phyloP scores from a whole-genome alignment of 805 yeast species.

The Sugiyamaella mastotermitis region DNA sequence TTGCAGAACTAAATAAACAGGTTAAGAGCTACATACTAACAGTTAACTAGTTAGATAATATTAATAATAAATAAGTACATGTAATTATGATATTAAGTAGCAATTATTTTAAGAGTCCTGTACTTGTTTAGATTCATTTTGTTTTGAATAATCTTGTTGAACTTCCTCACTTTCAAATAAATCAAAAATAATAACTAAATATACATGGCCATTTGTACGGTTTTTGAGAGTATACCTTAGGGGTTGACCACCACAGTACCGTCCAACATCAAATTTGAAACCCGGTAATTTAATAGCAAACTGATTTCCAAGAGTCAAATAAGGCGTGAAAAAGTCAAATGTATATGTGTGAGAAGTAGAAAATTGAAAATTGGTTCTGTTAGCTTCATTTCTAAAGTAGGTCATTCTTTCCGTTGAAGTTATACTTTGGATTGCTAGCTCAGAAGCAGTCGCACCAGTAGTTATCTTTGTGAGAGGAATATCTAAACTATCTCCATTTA shows the following conservation, averaged over 20 bases:
- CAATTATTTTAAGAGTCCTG: no score
- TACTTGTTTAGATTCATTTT: no score
- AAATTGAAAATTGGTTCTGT: slow-evolving; percentile 39
- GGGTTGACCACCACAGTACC: slow-evolving; percentile 32
- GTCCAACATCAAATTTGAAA: slow-evolving; percentile 31
- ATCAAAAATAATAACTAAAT: slow-evolving; percentile 25
- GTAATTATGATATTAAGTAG: no score
- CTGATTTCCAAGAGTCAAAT: slow-evolving; percentile 43
- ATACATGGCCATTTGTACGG: slow-evolving; percentile 19
- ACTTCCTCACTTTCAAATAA: no score
- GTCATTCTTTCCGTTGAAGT: slow-evolving; percentile 36
- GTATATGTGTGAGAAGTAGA: slow-evolving; percentile 34
- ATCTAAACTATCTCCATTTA: slow-evolving; percentile 2
- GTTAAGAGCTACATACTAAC: no score
- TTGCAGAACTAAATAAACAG: no score
- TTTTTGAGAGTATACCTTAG: slow-evolving; percentile 32
- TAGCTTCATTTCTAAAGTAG: slow-evolving; percentile 36
- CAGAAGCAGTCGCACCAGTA: neutral
- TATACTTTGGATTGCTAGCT: neutral
- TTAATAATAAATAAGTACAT: no score
- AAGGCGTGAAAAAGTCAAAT: slow-evolving; percentile 51
- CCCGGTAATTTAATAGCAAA: slow-evolving; percentile 52
- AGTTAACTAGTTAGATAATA: no score
- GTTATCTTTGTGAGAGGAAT: neutral
- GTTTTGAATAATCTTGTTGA: no score